Percentiles rank a stretch among this genome's conserved stretches.
phyloP scores from a whole-genome alignment of 2,329 filamentous ascomycete species.

The Tolypocladium pustulatum region DNA sequence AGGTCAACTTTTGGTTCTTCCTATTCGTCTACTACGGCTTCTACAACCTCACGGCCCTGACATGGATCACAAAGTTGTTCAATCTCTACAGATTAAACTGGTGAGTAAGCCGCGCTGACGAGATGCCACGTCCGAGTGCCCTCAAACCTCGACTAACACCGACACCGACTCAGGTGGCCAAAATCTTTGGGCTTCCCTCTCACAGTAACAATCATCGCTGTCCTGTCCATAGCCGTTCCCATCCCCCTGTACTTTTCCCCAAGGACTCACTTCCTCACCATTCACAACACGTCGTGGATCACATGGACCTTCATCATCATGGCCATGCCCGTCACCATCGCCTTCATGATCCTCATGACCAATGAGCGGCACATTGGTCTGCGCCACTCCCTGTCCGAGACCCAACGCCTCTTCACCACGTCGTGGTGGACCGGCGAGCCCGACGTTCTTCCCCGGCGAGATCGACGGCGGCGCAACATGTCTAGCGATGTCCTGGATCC shows the following conservation, averaged over 20 bases:
- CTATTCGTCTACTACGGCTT: conserved; percentile 59
- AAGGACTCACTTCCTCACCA: conserved; percentile 40
- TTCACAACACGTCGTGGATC: conserved; percentile 59
- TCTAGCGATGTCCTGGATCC: conserved; percentile 25
- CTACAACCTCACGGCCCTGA: conserved; percentile 56
- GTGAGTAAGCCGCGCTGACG: conserved; percentile 17
- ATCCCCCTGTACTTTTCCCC: conserved; percentile 49
- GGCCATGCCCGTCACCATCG: conserved; percentile 57
- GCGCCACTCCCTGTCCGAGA: conserved; percentile 52
- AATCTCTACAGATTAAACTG: conserved; percentile 63
- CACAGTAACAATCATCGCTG: conserved; percentile 51
- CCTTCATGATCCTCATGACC: conserved; percentile 51
- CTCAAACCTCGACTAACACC: background rate
- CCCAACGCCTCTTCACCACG: conserved; percentile 55
- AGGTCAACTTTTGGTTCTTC: conserved; percentile 64
- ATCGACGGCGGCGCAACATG: conserved; percentile 9
- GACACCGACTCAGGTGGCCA: conserved; percentile 38
- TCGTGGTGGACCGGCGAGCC: conserved; percentile 56
- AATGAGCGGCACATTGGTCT: conserved; percentile 54
- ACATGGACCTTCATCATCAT: conserved; percentile 61
- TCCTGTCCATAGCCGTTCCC: conserved; percentile 47
- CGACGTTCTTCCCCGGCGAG: conserved; percentile 25
- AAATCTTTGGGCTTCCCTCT: conserved; percentile 51
- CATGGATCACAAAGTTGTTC: conserved; percentile 64
- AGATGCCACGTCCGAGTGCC: background rate